A percentile compares a stretch with the other conserved stretches of the same genome.
Evolutionary conservation across 2,329 filamentous ascomycete species (phyloP).

Genomic region (Sporothrix humicola): DNA sequence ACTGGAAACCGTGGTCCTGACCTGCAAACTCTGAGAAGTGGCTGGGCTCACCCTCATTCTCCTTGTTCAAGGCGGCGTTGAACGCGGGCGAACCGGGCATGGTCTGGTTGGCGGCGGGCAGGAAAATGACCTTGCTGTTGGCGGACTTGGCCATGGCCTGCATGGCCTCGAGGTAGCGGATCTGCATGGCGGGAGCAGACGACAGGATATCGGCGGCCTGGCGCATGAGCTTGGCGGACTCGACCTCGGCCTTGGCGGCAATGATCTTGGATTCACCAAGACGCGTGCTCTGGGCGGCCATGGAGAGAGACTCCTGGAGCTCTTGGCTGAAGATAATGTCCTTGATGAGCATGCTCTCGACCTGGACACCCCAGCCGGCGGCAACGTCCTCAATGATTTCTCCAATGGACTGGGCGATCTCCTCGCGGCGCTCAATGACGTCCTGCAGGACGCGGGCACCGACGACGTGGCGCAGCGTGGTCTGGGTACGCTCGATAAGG

Average conservation of each 20-base stretch:
- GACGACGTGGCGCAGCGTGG: conserved; percentile 89
- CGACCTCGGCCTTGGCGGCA: conserved; percentile 94
- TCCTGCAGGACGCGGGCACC: conserved; percentile 95
- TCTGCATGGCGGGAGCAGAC: conserved; percentile 95
- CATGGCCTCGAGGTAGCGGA: conserved; percentile 97
- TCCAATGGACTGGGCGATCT: conserved; percentile 91
- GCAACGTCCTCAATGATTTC: conserved; percentile 98
- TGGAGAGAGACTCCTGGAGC: conserved; percentile 92
- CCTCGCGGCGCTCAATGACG: conserved; percentile 96
- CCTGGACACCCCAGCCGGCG: conserved; percentile 89
- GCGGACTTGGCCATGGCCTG: conserved; percentile 96
- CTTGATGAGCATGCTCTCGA: conserved; percentile 99
- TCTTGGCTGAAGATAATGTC: conserved; percentile 98
- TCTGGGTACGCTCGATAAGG: conserved; percentile 97
- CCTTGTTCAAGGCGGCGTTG: conserved; percentile 49
- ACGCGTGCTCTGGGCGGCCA: conserved; percentile 98
- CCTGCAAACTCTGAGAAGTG: conserved; percentile 59
- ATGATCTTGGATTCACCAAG: conserved; percentile 99
- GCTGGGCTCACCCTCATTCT: conserved; percentile 50
- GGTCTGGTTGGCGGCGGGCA: conserved; percentile 70
- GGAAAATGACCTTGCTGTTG: conserved; percentile 85
- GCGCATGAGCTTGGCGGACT: conserved; percentile 90
- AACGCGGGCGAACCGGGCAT: conserved; percentile 53
- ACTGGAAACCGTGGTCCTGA: conserved; percentile 70
- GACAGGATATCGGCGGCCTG: conserved; percentile 93